Percentiles rank a stretch among this genome's conserved stretches.
Evolutionary conservation across 208 protist genomes (phyloP).

Genomic region (Leishmania major): DNA sequence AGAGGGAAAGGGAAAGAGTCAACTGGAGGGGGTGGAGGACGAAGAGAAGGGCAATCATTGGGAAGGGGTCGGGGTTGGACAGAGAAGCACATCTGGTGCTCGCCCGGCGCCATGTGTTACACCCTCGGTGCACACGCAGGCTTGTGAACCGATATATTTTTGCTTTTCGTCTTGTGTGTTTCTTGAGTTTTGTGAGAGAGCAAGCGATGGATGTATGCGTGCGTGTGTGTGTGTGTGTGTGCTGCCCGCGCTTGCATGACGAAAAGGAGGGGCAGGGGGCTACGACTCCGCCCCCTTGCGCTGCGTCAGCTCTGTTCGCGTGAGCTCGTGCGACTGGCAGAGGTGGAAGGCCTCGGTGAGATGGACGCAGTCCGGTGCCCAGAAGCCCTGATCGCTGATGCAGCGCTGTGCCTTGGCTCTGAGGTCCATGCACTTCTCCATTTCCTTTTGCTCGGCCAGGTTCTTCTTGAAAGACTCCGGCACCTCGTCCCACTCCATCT

Average conservation of each 20-base stretch:
- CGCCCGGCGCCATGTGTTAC: background rate
- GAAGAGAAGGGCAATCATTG: background rate
- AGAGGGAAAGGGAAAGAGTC: background rate
- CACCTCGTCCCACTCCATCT: slow-evolving; percentile 83
- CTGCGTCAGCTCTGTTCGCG: slow-evolving; percentile 40
- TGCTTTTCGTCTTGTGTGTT: background rate
- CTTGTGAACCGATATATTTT: background rate
- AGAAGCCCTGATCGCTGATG: slow-evolving; percentile 77
- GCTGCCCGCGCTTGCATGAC: background rate
- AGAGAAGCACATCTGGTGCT: background rate
- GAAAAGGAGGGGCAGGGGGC: background rate
- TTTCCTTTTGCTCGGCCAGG: slow-evolving; percentile 62
- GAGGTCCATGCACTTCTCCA: slow-evolving; percentile 66
- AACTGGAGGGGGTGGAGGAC: background rate
- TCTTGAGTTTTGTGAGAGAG: background rate
- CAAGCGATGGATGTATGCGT: background rate
- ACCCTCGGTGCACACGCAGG: background rate
- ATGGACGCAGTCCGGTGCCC: slow-evolving; percentile 55
- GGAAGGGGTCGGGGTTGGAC: background rate
- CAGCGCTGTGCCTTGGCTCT: slow-evolving; percentile 68
- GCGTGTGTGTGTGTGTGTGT: background rate
- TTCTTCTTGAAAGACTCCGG: slow-evolving; percentile 75
- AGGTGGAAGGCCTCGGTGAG: slow-evolving; percentile 77
- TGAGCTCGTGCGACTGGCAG: slow-evolving; percentile 73
- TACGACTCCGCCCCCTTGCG: slow-evolving; percentile 1